Evolutionary conservation across 2,329 filamentous ascomycete genomes (phyloP).

Genomic region (Cytospora schulzeri): DNA sequence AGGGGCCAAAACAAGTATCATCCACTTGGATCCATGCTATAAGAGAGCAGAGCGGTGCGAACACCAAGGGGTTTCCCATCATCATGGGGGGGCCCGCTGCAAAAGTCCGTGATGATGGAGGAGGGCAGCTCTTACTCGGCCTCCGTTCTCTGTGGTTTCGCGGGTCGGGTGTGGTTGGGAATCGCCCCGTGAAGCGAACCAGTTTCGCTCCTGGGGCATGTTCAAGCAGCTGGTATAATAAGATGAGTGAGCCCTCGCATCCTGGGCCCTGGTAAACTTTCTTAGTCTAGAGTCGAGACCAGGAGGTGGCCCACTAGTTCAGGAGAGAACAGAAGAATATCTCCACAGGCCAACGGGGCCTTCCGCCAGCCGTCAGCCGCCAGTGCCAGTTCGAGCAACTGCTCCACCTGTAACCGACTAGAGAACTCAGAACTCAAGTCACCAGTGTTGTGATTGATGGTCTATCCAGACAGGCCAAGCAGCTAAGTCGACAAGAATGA

Average conservation of each 20-base stretch:
- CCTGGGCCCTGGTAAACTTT: neutral
- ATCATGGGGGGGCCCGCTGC: neutral
- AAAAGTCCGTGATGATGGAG: neutral
- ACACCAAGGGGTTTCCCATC: neutral
- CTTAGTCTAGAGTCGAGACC: neutral
- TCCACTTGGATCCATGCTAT: slow-evolving; percentile 19
- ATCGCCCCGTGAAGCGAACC: neutral
- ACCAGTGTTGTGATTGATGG: too few species aligned
- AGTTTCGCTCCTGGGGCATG: neutral
- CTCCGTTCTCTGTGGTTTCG: neutral
- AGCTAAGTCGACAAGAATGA: too few species aligned
- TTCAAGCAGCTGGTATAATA: neutral
- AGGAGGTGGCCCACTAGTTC: slow-evolving; percentile 11
- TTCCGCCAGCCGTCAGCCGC: slow-evolving; percentile 2
- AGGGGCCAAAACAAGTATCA: slow-evolving; percentile 11
- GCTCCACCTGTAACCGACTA: slow-evolving; percentile 2
- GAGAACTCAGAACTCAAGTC: too few species aligned
- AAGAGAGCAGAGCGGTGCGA: neutral
- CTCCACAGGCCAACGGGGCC: slow-evolving; percentile 12
- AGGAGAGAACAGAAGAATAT: slow-evolving; percentile 1
- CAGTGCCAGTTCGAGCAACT: slow-evolving; percentile 1
- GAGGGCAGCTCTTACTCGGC: too few species aligned
- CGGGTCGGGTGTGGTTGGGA: neutral
- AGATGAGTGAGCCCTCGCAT: neutral
- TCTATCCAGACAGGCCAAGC: too few species aligned